Evolutionary conservation across 2,329 filamentous ascomycete species (phyloP).

Genomic region (Chaetomium strumarium): DNA sequence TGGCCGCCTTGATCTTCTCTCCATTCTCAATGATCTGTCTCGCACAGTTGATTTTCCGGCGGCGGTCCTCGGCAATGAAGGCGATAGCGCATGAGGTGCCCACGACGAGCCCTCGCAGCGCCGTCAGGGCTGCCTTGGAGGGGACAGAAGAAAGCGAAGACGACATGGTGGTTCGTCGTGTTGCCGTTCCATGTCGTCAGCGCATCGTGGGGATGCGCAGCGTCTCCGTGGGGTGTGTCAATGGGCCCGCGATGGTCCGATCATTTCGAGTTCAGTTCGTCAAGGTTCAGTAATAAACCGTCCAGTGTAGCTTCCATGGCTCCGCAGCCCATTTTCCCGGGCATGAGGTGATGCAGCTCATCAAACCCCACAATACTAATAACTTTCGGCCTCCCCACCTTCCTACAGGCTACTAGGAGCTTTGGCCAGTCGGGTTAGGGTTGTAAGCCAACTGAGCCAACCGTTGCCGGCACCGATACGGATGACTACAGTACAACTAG

Average conservation of each 20-base stretch:
- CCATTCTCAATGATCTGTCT: slow-evolving; percentile 36
- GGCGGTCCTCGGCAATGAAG: slow-evolving; percentile 40
- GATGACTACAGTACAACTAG: too few relatives aligned
- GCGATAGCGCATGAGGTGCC: slow-evolving; percentile 42
- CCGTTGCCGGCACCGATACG: too few relatives aligned
- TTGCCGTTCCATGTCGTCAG: slow-evolving; percentile 23
- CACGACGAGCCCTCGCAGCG: slow-evolving; percentile 39
- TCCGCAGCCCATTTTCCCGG: slow-evolving; percentile 4
- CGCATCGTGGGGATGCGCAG: slow-evolving; percentile 14
- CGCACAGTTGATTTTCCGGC: slow-evolving; percentile 38
- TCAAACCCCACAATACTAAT: slow-evolving; percentile 7
- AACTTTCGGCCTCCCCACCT: background rate
- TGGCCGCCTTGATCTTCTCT: slow-evolving; percentile 34
- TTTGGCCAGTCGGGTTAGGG: slow-evolving; percentile 4
- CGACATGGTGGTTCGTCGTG: slow-evolving; percentile 26
- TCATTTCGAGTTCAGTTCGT: background rate
- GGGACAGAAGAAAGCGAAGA: slow-evolving; percentile 38
- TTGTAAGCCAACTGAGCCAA: background rate
- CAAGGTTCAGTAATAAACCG: background rate
- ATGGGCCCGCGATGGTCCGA: background rate
- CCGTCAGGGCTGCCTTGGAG: slow-evolving; percentile 41
- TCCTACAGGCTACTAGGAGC: background rate
- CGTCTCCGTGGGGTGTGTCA: slow-evolving; percentile 1
- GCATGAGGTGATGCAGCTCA: slow-evolving; percentile 8
- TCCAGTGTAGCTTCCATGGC: too few relatives aligned